These are phyloP conservation scores for Calonectria multiphialidica DNA, from an alignment of 2,329 filamentous ascomycete species.

Conservation along the genomic window DNA sequence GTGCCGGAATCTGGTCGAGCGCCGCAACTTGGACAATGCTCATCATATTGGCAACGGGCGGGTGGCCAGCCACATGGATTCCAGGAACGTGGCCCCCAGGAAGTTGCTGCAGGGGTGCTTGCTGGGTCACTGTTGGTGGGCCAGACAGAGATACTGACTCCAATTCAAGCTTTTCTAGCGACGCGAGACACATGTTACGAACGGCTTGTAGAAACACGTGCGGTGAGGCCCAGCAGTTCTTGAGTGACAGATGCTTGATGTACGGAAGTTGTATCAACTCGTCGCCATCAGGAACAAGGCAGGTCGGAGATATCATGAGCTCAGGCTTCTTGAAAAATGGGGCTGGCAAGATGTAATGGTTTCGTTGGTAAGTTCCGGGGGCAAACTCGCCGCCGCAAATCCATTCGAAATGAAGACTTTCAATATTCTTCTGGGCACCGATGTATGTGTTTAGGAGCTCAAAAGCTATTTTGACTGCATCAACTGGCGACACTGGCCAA, in stretches of 20 bases:
- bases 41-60: slow-evolving; percentile 19
- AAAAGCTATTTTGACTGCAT: slow-evolving; percentile 64
- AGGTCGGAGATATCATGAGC: slow-evolving; percentile 45
- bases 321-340: slow-evolving; percentile 59
- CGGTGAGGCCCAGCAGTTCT: slow-evolving; percentile 78
- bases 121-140: slow-evolving; percentile 46
- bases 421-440: slow-evolving; percentile 61
- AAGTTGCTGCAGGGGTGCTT: slow-evolving; percentile 42
- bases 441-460: slow-evolving; percentile 64
- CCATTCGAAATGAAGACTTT: slow-evolving; percentile 74
- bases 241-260: slow-evolving; percentile 70
- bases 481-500: slow-evolving; percentile 60
- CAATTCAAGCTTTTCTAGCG: slow-evolving; percentile 66
- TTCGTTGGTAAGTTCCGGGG: slow-evolving; percentile 70
- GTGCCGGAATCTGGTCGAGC: not conserved
- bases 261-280: slow-evolving; percentile 65
- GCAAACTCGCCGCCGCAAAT: slow-evolving; percentile 76
- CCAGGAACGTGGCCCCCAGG: not conserved
- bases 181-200: slow-evolving; percentile 57
- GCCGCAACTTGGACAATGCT: slow-evolving; percentile 30
- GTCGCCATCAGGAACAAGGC: slow-evolving; percentile 48
- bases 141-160: slow-evolving; percentile 75
- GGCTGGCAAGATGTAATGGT: slow-evolving; percentile 72
- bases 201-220: slow-evolving; percentile 66
- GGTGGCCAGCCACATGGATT: not conserved